Evolutionary conservation across 805 yeast genomes (phyloP), one percentile per base, ranked within the genome.

Genomic region (Ogataea trehalophila): DNA sequence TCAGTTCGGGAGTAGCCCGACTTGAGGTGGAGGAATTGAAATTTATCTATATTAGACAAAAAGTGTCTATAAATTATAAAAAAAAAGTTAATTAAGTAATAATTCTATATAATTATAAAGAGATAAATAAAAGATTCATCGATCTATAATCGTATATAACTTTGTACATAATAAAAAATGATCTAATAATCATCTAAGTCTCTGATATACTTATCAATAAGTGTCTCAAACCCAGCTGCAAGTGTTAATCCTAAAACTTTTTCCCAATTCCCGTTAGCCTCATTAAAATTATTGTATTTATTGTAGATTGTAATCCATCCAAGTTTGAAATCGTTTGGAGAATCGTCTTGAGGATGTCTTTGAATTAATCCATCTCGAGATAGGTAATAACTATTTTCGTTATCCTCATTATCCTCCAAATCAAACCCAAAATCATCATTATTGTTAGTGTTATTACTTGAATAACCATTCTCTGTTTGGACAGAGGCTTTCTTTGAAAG

Each of bases 291-390:
- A 14, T 53, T 44, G 2, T 42, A 61, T 39, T 77, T 77, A 22
- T 81, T 84, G 54, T 75, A 80, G 1, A 82, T 66, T 0, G 87
- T 81, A 2, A 82, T 61, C 87, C 87, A 83, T 0, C 87, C 87
- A 33, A 81, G 53, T 55, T 80, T 82, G 46, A 68, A 72, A 42
- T 77, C 80, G 58, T 76, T 79, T 0, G 87, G 86, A 4, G 76
- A 68, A 60, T 82, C 87, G 60, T 82, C 87, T 14, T 67, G 67
- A 0, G 85, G 81, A 45, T 71, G 70, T 50, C 68, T 66, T 43
- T 64, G 68, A 33, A 68, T 63, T 5, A 80, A 65, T 2, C 87
- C 87, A 62, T 81, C 87, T n/a, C 80, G 79, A 0, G 81, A 72
- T 15, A 59, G 60, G 47, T 63, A 73, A 55, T 68, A 76, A 16